Evolutionary conservation across 192 early-diverging fungal species (phyloP), one percentile per base, ranked within the genome.

Genomic region (Gamsiella multidivaricata): DNA sequence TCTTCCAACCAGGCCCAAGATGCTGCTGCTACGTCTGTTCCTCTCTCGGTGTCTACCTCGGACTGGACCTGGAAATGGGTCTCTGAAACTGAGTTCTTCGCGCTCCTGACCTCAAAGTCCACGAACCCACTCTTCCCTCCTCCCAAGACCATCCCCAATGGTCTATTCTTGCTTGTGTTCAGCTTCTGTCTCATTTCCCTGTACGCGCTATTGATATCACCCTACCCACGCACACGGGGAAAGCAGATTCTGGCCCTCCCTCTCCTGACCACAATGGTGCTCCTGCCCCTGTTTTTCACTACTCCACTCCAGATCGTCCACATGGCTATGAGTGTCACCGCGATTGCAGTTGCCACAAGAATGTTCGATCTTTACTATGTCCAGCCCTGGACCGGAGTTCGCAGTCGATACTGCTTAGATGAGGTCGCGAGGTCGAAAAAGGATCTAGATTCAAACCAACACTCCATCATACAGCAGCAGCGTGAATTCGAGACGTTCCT

Each of bases 281-380:
- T 60, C 14, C 23, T 39, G 3, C 71, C 71, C 3, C 17, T 75
- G 22, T 33, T 75, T 7, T 61, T 61, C 26, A 66, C 52, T 23
- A 61, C 57, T 31, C 64, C 64, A 0, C 18, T n/a, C 9, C 18
- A 23, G 10, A n/a, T 65, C 15, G 14, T 54, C 26, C 63, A 61
- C n/a, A 52, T 66, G 31, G 56, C 34, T 1, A 15, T 60, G 14
- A 11, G 57, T 1, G 71, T 75, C n/a, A 60, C 50, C 8, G 28
- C 63, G 0, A 65, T 65, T 42, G 71, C 63, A 5, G 41, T 50
- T 9, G 15, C 26, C 0, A 61, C 63, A 11, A 51, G 74, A 11
- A 57, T 69, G 53, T 6, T 78, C 0, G 74, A 78, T 34, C 18
- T 78, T 1, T 78, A 78, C 31, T 78, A 69, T 49, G 54, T 78